Evolutionary conservation across 768 basidiomycete genomes (phyloP).

Genomic region (Russula foetens): DNA sequence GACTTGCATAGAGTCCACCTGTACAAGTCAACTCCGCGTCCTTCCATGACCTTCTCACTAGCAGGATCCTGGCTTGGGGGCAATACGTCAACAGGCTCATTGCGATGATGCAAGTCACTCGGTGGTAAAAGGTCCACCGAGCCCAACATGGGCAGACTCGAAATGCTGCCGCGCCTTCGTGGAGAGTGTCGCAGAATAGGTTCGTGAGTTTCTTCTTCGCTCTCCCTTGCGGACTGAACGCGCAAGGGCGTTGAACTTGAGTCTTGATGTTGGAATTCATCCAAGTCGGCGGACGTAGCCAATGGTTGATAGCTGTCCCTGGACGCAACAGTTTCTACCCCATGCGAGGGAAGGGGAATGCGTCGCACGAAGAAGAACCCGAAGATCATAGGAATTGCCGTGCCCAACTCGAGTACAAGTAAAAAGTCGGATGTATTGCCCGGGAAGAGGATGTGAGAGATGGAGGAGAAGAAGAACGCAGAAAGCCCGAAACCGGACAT

Average conservation of each 20-base stretch:
- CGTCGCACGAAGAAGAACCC: conserved; percentile 67
- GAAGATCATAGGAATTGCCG: conserved; percentile 70
- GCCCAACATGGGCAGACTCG: not conserved
- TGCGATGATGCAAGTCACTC: not conserved
- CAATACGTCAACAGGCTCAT: not conserved
- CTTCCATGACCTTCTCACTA: conserved; percentile 13
- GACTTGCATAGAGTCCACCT: conserved; percentile 44
- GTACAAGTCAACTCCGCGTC: conserved; percentile 40
- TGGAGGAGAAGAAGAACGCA: conserved; percentile 79
- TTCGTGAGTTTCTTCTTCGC: conserved; percentile 6
- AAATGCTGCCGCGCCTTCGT: not conserved
- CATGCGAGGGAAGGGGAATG: conserved; percentile 46
- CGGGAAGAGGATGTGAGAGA: conserved; percentile 64
- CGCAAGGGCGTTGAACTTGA: conserved; percentile 12
- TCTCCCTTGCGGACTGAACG: not conserved
- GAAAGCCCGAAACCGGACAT: conserved; percentile 46
- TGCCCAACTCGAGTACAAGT: conserved; percentile 67
- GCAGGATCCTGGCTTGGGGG: not conserved
- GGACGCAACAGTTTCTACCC: conserved; percentile 18
- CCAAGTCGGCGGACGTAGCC: conserved; percentile 15
- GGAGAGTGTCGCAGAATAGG: not conserved
- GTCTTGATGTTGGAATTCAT: conserved; percentile 3
- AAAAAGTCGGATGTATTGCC: conserved; percentile 76
- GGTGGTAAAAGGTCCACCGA: conserved; percentile 8
- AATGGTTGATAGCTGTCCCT: conserved; percentile 17